phyloP scores from a whole-genome alignment of 805 yeast genomes.

The Phaffomyces opuntiae region DNA sequence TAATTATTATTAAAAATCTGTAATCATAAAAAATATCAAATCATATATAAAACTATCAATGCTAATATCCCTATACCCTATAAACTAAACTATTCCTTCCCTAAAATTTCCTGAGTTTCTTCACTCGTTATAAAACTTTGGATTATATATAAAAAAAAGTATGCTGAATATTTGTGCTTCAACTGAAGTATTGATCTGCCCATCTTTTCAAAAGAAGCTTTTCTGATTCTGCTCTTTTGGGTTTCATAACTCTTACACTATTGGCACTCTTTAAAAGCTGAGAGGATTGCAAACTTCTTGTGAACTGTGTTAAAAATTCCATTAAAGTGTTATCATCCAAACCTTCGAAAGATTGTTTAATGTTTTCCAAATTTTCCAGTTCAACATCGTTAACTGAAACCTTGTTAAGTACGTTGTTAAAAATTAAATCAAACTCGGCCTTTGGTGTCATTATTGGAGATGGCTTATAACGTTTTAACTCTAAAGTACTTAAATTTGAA shows the following conservation, averaged over 20 bases:
- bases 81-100: not conserved
- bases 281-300: slow-evolving; percentile 1
- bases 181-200: slow-evolving; percentile 32
- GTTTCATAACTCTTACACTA: slow-evolving; percentile 3
- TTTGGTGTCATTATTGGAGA: not conserved
- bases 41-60: not conserved
- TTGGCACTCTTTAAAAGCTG: not conserved
- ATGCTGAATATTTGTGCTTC: not conserved
- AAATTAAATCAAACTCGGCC: slow-evolving; percentile 5
- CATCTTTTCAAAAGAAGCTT: slow-evolving; percentile 41
- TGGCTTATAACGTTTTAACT: not conserved
- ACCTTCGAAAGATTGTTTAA: slow-evolving; percentile 9
- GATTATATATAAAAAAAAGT: not conserved
- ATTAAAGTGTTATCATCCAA: slow-evolving; percentile 12
- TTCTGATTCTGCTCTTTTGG: slow-evolving; percentile 26
- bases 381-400: slow-evolving; percentile 11
- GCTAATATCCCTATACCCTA: not conserved
- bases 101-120: not conserved
- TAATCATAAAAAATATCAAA: not conserved
- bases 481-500: not conserved
- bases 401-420: slow-evolving; percentile 4
- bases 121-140: too few relatives aligned
- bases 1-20: not conserved
- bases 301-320: slow-evolving; percentile 6
- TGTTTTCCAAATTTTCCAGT: slow-evolving; percentile 11